phyloP scores from a whole-genome alignment of 768 basidiomycete genomes.

The Panaeolus papilionaceus region DNA sequence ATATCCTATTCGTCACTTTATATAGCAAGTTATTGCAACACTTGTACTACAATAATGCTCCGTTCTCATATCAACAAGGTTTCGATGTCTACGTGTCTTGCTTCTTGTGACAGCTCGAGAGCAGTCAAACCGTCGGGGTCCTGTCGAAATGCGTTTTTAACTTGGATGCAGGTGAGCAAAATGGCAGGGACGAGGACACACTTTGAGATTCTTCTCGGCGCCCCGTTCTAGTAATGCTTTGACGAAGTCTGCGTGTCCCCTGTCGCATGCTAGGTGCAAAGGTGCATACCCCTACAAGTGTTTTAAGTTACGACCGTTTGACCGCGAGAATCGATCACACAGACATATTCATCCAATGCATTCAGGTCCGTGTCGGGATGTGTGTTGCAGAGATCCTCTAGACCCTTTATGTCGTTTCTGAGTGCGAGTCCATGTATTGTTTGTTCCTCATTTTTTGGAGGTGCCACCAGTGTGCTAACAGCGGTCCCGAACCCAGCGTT shows the following conservation, averaged over 20 bases:
- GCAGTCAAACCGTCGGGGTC: constrained; percentile 74
- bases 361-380: constrained; percentile 58
- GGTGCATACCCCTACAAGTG: constrained; percentile 80
- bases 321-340: constrained; percentile 29
- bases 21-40: constrained; percentile 17
- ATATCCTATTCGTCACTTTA: constrained; percentile 4
- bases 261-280: constrained; percentile 85
- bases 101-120: constrained; percentile 61
- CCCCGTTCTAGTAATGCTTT: constrained; percentile 65
- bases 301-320: constrained; percentile 17
- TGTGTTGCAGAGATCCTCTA: constrained; percentile 50
- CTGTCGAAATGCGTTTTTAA: constrained; percentile 38
- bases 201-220: constrained; percentile 71
- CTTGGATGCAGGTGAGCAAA: neutral
- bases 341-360: constrained; percentile 74
- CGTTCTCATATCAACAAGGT: constrained; percentile 29
- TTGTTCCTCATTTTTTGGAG: constrained; percentile 35
- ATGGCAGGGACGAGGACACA: constrained; percentile 32
- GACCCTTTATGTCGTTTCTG: constrained; percentile 51
- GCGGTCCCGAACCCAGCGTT: constrained; percentile 59
- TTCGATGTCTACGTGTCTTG: constrained; percentile 63
- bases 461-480: constrained; percentile 65
- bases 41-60: constrained; percentile 23
- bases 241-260: constrained; percentile 69
- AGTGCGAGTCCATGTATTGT: constrained; percentile 71